Evolutionary conservation across 306 rosid genomes (phyloP), one percentile per base, ranked within the genome.

Genomic region (Cicer chorassanicum): DNA sequence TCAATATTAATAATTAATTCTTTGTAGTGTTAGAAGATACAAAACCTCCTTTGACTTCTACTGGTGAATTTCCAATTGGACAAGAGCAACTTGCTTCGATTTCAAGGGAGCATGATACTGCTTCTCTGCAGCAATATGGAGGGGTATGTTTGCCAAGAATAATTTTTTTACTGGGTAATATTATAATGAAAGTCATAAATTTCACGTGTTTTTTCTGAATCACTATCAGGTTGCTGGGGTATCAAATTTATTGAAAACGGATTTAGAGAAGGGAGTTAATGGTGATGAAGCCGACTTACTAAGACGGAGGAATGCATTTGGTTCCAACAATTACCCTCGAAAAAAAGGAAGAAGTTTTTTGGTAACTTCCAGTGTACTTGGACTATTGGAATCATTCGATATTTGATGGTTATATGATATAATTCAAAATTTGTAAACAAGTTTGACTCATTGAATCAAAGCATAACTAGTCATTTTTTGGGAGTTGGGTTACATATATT

Each of bases 271-370:
- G 90, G 99, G 99, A 70, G 69, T 92, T 65, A 14, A 9, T 76
- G 97, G 88, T 9, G 96, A 90, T 82, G 97, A 92, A 63, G 85
- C 80, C 21, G 99, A 90, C 68, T 72, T 92, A 68, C 74, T 84
- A n/a, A 90, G 84, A 70, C 84, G 97, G 44, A 92, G 68, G 82
- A 85, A 75, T 75, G 87, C 84, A 7, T 95, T 85, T 80, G 98
- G 98, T 63, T 85, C 99, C 41, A 92, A 95, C 81, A 84, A 87
- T 68, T 92, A 92, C 88, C 98, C 98, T 36, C 80, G 60, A 72
- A 92, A 92, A 79, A 89, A 89, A 72, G 97, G 98, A 73, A 86
- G 93, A 82, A 81, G 90, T 81, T 89, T 95, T 77, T 74, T 78
- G 96, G 98, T 94, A 88, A 74, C 4, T 73, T 76, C 64, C 51